Evolutionary conservation across 179 eudicot species (phyloP).

Genomic region (Dionaea muscipula): DNA sequence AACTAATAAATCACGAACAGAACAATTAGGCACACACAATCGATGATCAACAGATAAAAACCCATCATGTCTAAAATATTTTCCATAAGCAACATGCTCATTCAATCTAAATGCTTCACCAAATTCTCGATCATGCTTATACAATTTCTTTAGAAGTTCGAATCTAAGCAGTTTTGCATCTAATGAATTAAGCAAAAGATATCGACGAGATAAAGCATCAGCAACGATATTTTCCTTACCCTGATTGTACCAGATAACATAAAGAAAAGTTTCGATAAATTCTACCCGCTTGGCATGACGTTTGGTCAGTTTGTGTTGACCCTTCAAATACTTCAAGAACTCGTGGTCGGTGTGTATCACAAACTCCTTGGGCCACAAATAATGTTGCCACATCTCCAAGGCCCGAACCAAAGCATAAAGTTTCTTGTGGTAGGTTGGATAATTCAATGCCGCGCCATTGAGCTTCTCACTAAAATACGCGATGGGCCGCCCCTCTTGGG

Average conservation of each 20-base stretch:
- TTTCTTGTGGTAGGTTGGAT: slow-evolving; percentile 3
- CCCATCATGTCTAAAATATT: slow-evolving; percentile 6
- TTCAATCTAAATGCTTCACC: neutral
- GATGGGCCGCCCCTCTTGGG: neutral
- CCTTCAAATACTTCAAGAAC: no score
- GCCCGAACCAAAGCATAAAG: slow-evolving; percentile 5
- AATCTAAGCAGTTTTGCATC: neutral
- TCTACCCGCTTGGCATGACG: neutral
- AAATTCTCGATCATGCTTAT: slow-evolving; percentile 4
- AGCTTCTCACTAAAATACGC: no score
- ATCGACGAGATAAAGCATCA: neutral
- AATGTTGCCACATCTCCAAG: neutral
- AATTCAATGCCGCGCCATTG: neutral
- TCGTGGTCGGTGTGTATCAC: no score
- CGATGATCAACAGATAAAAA: no score
- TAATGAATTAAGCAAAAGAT: neutral
- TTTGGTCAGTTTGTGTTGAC: no score
- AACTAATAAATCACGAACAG: no score
- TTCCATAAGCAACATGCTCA: neutral
- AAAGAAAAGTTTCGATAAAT: no score
- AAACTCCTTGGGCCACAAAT: no score
- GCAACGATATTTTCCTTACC: neutral
- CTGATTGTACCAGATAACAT: no score
- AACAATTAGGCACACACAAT: neutral
- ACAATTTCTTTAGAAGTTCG: neutral